A percentile compares a stretch with the other conserved stretches of the same genome.
Evolutionary conservation across 2,329 filamentous ascomycete species (phyloP).

Genomic region (Stenocarpella maydis): DNA sequence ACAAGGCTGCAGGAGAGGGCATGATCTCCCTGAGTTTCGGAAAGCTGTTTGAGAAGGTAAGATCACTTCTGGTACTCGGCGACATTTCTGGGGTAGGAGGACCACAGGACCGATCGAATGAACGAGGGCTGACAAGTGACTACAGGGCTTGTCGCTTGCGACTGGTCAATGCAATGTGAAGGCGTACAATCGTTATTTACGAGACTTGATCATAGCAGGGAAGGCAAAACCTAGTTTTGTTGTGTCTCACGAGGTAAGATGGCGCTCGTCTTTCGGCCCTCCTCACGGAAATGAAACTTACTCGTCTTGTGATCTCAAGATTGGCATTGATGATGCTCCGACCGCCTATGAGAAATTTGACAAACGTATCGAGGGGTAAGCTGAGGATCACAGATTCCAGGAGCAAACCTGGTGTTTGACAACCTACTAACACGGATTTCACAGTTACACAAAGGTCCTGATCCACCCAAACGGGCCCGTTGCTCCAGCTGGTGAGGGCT

Average conservation of each 20-base stretch:
- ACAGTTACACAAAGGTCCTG: conserved; percentile 66
- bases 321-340: conserved; percentile 67
- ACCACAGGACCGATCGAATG: background rate
- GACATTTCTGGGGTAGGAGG: background rate
- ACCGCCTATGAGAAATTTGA: conserved; percentile 72
- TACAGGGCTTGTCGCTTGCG: conserved; percentile 63
- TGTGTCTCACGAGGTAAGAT: conserved; percentile 62
- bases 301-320: conserved; percentile 37
- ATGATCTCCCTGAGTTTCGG: conserved; percentile 71
- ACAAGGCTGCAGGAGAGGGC: conserved; percentile 67
- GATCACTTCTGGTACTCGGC: background rate
- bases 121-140: background rate
- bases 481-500: background rate
- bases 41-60: conserved; percentile 73
- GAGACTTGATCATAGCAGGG: conserved; percentile 71
- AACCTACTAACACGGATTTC: background rate
- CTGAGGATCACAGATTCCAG: too few species aligned
- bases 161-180: conserved; percentile 75
- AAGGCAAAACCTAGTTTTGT: conserved; percentile 73
- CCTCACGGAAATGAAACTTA: background rate
- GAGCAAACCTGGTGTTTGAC: background rate
- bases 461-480: conserved; percentile 68
- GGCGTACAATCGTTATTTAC: conserved; percentile 70
- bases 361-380: conserved; percentile 67
- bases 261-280: background rate